Conservation (phyloP, 495 filamentous ascomycete genomes). For the Polyplosphaeria fusca region DNA sequence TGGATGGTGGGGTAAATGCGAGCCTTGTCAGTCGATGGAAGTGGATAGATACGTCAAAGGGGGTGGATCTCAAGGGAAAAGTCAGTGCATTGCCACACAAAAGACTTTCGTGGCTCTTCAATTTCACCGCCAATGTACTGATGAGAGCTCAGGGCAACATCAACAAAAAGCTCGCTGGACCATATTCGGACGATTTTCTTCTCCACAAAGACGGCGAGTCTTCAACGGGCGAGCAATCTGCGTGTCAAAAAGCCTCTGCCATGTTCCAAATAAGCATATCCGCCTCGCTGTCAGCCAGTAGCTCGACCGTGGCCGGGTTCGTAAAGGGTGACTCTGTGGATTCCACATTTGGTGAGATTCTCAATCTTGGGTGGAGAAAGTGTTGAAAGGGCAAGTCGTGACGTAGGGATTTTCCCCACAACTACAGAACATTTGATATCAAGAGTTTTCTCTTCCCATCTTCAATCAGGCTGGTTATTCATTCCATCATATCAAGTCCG, state of each 20-base stretch:
- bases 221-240: slow-evolving; percentile 4
- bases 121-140: not conserved
- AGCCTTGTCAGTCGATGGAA: slow-evolving; percentile 27
- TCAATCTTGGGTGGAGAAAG: slow-evolving; percentile 26
- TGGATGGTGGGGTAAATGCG: slow-evolving; percentile 12
- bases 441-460: too few relatives aligned
- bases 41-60: slow-evolving; percentile 19
- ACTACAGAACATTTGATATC: too few relatives aligned
- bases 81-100: not conserved
- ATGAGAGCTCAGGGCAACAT: slow-evolving; percentile 14
- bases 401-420: too few relatives aligned
- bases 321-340: slow-evolving; percentile 15
- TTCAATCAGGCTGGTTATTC: too few relatives aligned
- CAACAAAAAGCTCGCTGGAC: slow-evolving; percentile 14
- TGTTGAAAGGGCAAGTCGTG: slow-evolving; percentile 14
- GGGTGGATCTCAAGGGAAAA: slow-evolving; percentile 22
- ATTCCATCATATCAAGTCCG: too few relatives aligned
- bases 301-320: not conserved
- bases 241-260: slow-evolving; percentile 12
- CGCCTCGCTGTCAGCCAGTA: slow-evolving; percentile 4
- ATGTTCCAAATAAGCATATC: slow-evolving; percentile 25
- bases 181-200: slow-evolving; percentile 15
- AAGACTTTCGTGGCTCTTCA: not conserved
- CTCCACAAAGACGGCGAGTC: slow-evolving; percentile 23
- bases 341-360: slow-evolving; percentile 11